Evolutionary conservation across 1,284 basidiomycete species (phyloP), one percentile per base, ranked within the genome.

Genomic region (Trametes pubescens): DNA sequence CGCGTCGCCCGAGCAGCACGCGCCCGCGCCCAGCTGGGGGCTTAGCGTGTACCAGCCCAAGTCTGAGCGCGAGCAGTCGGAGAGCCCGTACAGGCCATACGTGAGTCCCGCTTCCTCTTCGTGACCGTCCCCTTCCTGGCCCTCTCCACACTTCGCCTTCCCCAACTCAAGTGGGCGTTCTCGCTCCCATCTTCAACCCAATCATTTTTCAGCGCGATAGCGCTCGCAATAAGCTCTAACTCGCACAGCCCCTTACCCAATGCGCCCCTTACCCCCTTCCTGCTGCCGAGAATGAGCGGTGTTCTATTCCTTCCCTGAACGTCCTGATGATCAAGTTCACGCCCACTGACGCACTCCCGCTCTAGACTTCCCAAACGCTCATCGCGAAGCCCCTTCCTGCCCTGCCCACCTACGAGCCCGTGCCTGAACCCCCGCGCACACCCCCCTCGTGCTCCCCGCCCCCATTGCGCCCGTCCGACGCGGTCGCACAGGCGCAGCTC

Each of bases 401-500:
- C 51, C 51, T 52, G 8, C 61, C 60, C 14, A 34, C 56, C 0
- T 38, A 34, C 34, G 43, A 49, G 9, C 51, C 37, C 29, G 7
- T 46, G 1, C 60, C 60, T 8, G 52, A 61, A 9, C 22, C 56
- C 22, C 47, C 43, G n/a, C 43, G 5, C 21, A 38, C 47, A 18
- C 48, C 52, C 1, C 37, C 43, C 5, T 44, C 24, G 4, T 35
- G 44, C 29, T 61, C 61, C 6, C 66, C 64, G 16, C 61, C 64
- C 13, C 66, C 66, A 40, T 26, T 64, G 18, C 58, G 55, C 61
- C 51, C 59, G 49, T 58, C 63, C 7, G 57, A 61, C 34, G 59
- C 64, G 13, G 64, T 68, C 22, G 43, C 67, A 26, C 62, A 66
- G 37, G 67, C 65, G 38, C 64, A 69, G 54, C 67, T 69, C 55